phyloP scores from a whole-genome alignment of 306 rosid species.

The Begonia loranthoides region DNA sequence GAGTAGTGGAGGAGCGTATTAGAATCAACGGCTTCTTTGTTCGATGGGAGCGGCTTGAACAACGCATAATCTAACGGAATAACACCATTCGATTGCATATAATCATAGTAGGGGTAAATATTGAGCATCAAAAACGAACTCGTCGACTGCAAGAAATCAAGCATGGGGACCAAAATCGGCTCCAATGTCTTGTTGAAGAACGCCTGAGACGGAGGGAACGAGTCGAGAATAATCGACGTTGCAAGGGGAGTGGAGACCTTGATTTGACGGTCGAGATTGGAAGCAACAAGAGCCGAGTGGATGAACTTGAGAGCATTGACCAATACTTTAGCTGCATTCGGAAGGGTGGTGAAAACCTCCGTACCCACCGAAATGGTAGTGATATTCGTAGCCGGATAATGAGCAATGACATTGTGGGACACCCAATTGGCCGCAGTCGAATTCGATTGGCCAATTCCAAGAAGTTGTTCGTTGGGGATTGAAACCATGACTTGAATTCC shows the following conservation, averaged over 20 bases:
- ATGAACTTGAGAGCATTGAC: constrained; percentile 74
- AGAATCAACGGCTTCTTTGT: constrained; percentile 81
- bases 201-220: constrained; percentile 95
- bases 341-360: constrained; percentile 62
- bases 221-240: constrained; percentile 76
- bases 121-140: constrained; percentile 78
- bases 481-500: constrained; percentile 67
- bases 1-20: constrained; percentile 83
- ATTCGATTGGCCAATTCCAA: constrained; percentile 93
- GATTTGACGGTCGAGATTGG: constrained; percentile 68
- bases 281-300: constrained; percentile 82
- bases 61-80: constrained; percentile 88
- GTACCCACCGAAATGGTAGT: constrained; percentile 81
- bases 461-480: constrained; percentile 75
- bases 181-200: constrained; percentile 76
- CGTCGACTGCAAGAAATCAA: constrained; percentile 72
- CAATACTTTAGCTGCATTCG: constrained; percentile 76
- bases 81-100: constrained; percentile 53
- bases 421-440: constrained; percentile 94
- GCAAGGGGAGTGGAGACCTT: constrained; percentile 81
- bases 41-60: constrained; percentile 78
- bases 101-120: constrained; percentile 81
- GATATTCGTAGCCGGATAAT: constrained; percentile 83
- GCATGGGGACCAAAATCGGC: constrained; percentile 66
- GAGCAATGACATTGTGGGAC: constrained; percentile 64